Evolutionary conservation across 352 stramenopile species (phyloP).

Genomic region (Pythium apleroticum): DNA sequence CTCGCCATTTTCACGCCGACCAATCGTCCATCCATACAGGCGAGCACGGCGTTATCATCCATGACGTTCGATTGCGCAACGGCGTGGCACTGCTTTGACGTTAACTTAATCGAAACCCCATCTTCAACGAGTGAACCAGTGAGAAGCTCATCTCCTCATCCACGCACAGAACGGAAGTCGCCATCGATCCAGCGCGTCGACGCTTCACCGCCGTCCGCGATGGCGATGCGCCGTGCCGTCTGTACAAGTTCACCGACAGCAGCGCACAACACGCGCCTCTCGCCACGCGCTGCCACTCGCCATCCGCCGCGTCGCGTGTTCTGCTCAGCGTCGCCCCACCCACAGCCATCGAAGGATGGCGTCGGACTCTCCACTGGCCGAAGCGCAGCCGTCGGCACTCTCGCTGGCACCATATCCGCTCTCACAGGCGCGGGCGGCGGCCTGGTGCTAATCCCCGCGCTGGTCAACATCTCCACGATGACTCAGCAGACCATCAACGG

Average conservation of each 20-base stretch:
- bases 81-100: too few species aligned
- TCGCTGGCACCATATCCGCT: constrained; percentile 66
- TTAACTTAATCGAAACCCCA: constrained; percentile 15
- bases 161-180: neutral
- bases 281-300: neutral
- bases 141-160: neutral
- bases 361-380: neutral
- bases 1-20: too few species aligned
- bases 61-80: neutral
- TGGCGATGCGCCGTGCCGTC: neutral
- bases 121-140: constrained; percentile 2
- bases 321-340: neutral
- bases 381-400: constrained; percentile 39
- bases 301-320: neutral
- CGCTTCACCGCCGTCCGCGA: neutral
- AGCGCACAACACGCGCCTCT: neutral
- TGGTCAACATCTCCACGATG: constrained; percentile 76
- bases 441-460: constrained; percentile 72
- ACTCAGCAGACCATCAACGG: constrained; percentile 79
- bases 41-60: neutral
- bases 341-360: neutral
- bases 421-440: constrained; percentile 71
- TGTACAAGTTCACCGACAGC: neutral
- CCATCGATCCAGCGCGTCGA: neutral
- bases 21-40: too few species aligned